These are phyloP conservation scores for Dispira simplex DNA, from an alignment of 192 early-diverging fungal genomes.

Conservation along the genomic window DNA sequence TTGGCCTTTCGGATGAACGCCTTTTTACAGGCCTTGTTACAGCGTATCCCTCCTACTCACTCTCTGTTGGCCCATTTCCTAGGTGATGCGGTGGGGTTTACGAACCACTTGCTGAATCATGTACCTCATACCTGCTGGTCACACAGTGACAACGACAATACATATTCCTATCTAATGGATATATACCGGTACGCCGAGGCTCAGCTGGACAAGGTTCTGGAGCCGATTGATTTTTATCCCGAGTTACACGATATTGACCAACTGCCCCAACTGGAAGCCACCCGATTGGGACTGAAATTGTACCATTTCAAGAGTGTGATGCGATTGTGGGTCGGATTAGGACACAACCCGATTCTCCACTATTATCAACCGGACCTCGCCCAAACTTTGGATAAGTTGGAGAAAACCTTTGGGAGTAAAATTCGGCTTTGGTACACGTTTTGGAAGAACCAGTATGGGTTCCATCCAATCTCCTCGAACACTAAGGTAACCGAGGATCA, in stretches of 20 bases:
- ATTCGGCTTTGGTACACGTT: not conserved
- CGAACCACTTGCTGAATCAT: not conserved
- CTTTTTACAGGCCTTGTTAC: conserved; percentile 4
- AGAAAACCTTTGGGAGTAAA: not conserved
- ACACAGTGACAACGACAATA: not conserved
- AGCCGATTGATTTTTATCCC: conserved; percentile 1
- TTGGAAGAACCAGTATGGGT: not conserved
- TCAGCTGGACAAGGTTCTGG: not conserved
- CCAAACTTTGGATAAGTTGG: not conserved
- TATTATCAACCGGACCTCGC: not conserved
- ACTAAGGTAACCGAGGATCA: no score
- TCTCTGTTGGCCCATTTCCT: no score
- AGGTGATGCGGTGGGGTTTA: no score
- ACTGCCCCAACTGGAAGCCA: not conserved
- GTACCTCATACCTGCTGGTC: not conserved
- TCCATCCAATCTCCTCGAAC: no score
- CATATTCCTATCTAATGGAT: not conserved
- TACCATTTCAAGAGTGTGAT: not conserved
- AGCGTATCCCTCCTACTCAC: not conserved
- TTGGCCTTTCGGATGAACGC: not conserved
- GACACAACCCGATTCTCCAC: not conserved
- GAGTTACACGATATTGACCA: not conserved
- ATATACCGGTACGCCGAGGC: not conserved
- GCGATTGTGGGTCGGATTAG: not conserved
- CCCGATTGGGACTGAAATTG: not conserved